Percentiles rank a stretch among this genome's conserved stretches.
phyloP scores from a whole-genome alignment of 2,329 filamentous ascomycete species.

The Alternaria burnsii region DNA sequence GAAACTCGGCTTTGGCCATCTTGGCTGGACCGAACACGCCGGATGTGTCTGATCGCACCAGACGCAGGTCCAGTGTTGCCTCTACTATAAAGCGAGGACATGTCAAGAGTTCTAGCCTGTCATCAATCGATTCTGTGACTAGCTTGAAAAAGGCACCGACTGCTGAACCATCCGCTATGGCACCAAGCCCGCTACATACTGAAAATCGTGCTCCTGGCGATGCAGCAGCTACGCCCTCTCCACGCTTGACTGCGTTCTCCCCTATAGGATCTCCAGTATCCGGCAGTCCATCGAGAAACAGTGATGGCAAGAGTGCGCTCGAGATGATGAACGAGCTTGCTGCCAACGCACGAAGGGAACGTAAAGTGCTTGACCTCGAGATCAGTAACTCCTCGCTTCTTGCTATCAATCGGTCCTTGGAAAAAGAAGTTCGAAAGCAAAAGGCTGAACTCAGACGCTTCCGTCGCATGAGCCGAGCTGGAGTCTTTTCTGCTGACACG shows the following conservation, averaged over 20 bases:
- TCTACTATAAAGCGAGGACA: conserved; percentile 43
- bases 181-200: conserved; percentile 46
- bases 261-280: conserved; percentile 38
- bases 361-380: conserved; percentile 94
- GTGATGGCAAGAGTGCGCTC: conserved; percentile 55
- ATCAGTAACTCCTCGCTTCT: conserved; percentile 95
- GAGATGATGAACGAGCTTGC: conserved; percentile 78
- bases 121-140: conserved; percentile 56
- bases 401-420: conserved; percentile 92
- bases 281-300: conserved; percentile 68
- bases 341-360: conserved; percentile 86
- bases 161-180: conserved; percentile 32
- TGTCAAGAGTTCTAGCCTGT: conserved; percentile 54
- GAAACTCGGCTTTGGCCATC: conserved; percentile 46
- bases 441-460: conserved; percentile 86
- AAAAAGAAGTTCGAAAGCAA: conserved; percentile 90
- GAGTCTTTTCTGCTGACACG: conserved; percentile 71
- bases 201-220: conserved; percentile 42
- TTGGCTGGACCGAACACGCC: conserved; percentile 37
- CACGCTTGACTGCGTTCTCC: conserved; percentile 32
- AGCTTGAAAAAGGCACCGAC: conserved; percentile 39
- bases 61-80: conserved; percentile 46
- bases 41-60: conserved; percentile 35
- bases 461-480: conserved; percentile 83
- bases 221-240: conserved; percentile 36